Evolutionary conservation across 257 asterid species (phyloP).

Genomic region (Pogostemon cablin): DNA sequence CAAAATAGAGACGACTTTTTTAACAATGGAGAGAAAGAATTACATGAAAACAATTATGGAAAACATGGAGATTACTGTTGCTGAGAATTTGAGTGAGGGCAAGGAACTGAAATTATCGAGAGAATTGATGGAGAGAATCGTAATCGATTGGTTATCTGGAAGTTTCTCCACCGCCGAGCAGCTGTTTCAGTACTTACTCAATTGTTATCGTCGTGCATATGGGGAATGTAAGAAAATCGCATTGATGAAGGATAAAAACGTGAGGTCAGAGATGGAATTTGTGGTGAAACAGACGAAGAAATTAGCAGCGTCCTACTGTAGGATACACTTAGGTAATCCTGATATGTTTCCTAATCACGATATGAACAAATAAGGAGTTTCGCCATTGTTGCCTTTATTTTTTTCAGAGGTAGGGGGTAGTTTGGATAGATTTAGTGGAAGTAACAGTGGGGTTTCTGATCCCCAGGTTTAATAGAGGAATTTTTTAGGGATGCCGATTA

Average conservation of each 20-base stretch:
- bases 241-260: constrained; percentile 69
- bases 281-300: constrained; percentile 74
- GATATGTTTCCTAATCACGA: constrained; percentile 80
- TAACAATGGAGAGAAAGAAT: too few relatives aligned
- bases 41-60: too few relatives aligned
- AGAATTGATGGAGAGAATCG: constrained; percentile 78
- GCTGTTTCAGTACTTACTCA: constrained; percentile 69
- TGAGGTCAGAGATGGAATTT: constrained; percentile 68
- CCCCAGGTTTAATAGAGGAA: constrained; percentile 83
- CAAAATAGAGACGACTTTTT: too few relatives aligned
- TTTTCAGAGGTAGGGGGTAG: constrained; percentile 69
- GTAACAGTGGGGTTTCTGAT: constrained; percentile 47
- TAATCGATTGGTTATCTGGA: constrained; percentile 84
- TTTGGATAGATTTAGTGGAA: constrained; percentile 67
- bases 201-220: constrained; percentile 73
- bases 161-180: constrained; percentile 66
- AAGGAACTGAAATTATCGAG: constrained; percentile 68
- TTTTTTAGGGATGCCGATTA: constrained; percentile 79
- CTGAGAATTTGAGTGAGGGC: constrained; percentile 85
- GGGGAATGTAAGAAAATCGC: constrained; percentile 80
- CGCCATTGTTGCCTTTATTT: constrained; percentile 71
- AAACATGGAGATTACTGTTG: constrained; percentile 85
- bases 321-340: constrained; percentile 79
- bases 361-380: constrained; percentile 40
- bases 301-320: constrained; percentile 69